phyloP scores from a whole-genome alignment of 1,139 yeast genomes.

The Nakaseomyces uthaithaninus region DNA sequence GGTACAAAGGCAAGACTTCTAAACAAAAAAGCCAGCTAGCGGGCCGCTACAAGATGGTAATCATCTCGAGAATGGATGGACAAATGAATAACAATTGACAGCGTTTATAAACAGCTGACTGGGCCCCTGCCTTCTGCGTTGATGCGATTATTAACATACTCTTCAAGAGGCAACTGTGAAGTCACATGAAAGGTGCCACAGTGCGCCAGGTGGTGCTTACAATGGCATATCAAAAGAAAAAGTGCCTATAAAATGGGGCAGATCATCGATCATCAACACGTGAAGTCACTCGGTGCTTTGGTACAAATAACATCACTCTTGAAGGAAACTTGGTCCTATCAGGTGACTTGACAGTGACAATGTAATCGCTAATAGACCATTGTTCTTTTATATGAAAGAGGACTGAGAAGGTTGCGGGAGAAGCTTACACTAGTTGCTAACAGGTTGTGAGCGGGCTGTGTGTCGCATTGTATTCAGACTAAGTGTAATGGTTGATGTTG shows the following conservation, averaged over 20 bases:
- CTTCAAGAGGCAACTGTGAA: slow-evolving; percentile 3
- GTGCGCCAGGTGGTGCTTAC: not conserved
- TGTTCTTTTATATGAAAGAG: too few relatives aligned
- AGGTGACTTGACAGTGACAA: too few relatives aligned
- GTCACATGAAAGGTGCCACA: slow-evolving; percentile 1
- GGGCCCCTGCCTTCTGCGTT: too few relatives aligned
- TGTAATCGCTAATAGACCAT: too few relatives aligned
- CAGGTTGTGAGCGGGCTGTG: too few relatives aligned
- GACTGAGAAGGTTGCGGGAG: too few relatives aligned
- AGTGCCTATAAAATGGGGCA: too few relatives aligned
- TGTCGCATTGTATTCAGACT: too few relatives aligned
- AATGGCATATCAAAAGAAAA: not conserved
- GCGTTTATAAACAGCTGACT: too few relatives aligned
- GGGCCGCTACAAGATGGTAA: not conserved
- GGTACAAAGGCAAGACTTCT: not conserved
- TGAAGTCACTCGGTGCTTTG: slow-evolving; percentile 1
- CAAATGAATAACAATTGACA: not conserved
- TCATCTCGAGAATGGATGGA: not conserved
- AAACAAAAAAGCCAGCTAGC: not conserved
- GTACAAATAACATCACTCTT: too few relatives aligned
- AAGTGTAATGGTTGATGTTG: not conserved
- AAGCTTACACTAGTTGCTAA: too few relatives aligned
- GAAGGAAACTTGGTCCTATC: too few relatives aligned
- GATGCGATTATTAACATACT: not conserved
- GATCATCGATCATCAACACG: not conserved